phyloP scores from a whole-genome alignment of 768 basidiomycete genomes.

The Agrocybe praecox region DNA sequence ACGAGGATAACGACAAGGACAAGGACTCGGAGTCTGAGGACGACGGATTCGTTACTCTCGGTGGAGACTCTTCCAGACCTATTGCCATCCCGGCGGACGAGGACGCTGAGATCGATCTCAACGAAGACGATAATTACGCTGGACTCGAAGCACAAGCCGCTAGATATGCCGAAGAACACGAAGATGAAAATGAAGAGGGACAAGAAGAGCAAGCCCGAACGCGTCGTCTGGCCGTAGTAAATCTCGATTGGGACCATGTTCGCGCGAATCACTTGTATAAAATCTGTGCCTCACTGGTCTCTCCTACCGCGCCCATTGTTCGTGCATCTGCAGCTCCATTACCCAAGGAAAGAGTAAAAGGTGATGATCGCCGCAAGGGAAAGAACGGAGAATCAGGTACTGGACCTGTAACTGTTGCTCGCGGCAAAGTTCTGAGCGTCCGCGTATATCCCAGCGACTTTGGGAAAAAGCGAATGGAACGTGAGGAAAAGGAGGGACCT shows the following conservation, averaged over 20 bases:
- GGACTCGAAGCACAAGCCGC: constrained; percentile 77
- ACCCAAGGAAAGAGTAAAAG: constrained; percentile 7
- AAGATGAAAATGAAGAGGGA: constrained; percentile 43
- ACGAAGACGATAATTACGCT: constrained; percentile 67
- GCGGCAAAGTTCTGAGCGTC: constrained; percentile 75
- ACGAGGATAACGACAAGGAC: constrained; percentile 32
- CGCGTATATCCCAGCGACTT: constrained; percentile 93
- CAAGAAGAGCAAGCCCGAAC: constrained; percentile 33
- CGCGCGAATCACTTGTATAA: constrained; percentile 89
- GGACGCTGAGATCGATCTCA: constrained; percentile 70
- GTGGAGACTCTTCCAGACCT: constrained; percentile 44
- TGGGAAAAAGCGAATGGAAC: constrained; percentile 82
- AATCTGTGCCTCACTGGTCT: constrained; percentile 87
- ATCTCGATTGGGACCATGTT: constrained; percentile 98
- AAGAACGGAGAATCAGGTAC: constrained; percentile 13
- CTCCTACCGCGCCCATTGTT: constrained; percentile 51
- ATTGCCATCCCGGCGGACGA: constrained; percentile 41
- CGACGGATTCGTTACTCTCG: constrained; percentile 51
- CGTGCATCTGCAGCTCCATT: constrained; percentile 25
- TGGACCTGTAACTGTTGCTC: constrained; percentile 35
- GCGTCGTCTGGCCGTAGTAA: constrained; percentile 83
- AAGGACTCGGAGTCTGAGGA: constrained; percentile 46
- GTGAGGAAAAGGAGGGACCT: constrained; percentile 90
- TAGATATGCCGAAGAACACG: constrained; percentile 54
- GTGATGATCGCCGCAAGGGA: constrained; percentile 11